These are phyloP conservation scores for Boletus mariae DNA, from an alignment of 1,284 basidiomycete species.

Conservation along the genomic window DNA sequence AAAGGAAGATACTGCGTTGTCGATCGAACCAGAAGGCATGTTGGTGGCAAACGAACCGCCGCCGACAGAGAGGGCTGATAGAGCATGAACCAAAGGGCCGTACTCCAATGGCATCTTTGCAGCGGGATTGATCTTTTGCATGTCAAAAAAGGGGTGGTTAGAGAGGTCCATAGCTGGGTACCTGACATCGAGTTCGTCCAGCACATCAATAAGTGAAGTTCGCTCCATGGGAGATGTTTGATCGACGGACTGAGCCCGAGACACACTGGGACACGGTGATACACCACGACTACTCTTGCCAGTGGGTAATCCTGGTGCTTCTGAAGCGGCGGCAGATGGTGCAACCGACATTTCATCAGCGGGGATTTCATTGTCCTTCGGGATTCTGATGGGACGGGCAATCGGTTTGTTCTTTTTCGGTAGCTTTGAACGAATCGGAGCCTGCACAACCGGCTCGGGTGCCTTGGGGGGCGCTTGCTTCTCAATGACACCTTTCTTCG, in stretches of 20 bases:
- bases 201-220: conserved; percentile 54
- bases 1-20: conserved; percentile 81
- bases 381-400: conserved; percentile 54
- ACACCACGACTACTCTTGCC: conserved; percentile 33
- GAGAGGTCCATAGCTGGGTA: conserved; percentile 61
- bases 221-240: conserved; percentile 37
- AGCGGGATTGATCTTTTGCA: conserved; percentile 62
- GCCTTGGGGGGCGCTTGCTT: conserved; percentile 22
- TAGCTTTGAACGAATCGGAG: conserved; percentile 71
- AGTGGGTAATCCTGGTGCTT: conserved; percentile 38
- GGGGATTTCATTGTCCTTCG: conserved; percentile 54
- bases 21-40: conserved; percentile 77
- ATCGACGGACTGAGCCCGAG: conserved; percentile 60
- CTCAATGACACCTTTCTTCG: conserved; percentile 21
- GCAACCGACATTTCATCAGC: conserved; percentile 42
- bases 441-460: conserved; percentile 46
- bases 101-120: conserved; percentile 76
- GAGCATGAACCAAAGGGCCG: conserved; percentile 73
- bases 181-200: conserved; percentile 60
- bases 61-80: conserved; percentile 81
- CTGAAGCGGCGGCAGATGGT: conserved; percentile 45
- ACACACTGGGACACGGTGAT: conserved; percentile 48
- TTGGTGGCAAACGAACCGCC: conserved; percentile 79
- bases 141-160: conserved; percentile 71
- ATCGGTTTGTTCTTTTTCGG: conserved; percentile 75